These are phyloP conservation scores for Cyclostephanos tholiformis DNA, from an alignment of 108 stramenopile genomes.

Conservation along the genomic window DNA sequence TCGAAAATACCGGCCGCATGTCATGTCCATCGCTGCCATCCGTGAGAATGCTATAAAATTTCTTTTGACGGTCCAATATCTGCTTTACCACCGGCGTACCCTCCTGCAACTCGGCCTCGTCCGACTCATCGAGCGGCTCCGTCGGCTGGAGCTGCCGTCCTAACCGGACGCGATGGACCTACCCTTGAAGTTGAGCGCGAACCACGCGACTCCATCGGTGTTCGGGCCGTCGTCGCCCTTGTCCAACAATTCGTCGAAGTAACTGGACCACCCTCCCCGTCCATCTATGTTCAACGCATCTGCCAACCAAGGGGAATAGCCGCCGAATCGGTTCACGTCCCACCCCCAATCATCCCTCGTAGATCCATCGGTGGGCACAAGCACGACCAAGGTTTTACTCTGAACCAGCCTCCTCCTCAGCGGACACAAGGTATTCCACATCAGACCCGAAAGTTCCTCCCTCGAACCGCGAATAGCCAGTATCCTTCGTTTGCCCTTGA, in stretches of 20 bases:
- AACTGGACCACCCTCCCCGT: conserved; percentile 51
- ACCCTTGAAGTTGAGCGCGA: conserved; percentile 76
- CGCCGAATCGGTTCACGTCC: conserved; percentile 23
- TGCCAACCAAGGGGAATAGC: conserved; percentile 56
- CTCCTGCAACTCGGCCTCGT: conserved; percentile 31
- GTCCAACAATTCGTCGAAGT: conserved; percentile 56
- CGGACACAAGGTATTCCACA: conserved; percentile 42
- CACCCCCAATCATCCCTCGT: conserved; percentile 49
- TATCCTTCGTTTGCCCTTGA: conserved; percentile 51
- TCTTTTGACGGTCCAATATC: conserved; percentile 43
- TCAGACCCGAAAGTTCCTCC: conserved; percentile 42
- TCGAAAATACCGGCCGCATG: conserved; percentile 29
- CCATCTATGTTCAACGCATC: conserved; percentile 50
- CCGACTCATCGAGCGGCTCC: conserved; percentile 56
- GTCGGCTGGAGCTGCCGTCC: conserved; percentile 74
- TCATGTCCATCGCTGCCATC: conserved; percentile 32
- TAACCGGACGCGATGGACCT: conserved; percentile 76
- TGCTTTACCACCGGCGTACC: conserved; percentile 5
- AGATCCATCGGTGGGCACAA: conserved; percentile 67
- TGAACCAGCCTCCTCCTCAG: conserved; percentile 64
- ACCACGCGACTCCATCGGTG: conserved; percentile 62
- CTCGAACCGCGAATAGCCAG: conserved; percentile 63
- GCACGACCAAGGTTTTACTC: conserved; percentile 58
- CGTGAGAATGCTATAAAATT: conserved; percentile 71
- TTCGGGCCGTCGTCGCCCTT: conserved; percentile 25